Conservation (phyloP, 257 asterid genomes). For the Solanum arcanum region DNA sequence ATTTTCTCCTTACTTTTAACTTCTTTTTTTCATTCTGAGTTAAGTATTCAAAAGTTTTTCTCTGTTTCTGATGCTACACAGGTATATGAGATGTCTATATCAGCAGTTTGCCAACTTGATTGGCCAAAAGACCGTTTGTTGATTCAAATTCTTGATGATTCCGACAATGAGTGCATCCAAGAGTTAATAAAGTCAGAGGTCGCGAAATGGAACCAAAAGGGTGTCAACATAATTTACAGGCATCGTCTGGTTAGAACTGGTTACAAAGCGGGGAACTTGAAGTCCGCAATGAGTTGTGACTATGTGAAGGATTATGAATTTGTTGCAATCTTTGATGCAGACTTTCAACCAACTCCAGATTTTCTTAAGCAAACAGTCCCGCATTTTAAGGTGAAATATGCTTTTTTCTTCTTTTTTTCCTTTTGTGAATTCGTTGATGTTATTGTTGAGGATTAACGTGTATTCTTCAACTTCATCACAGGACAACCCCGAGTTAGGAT, state of each 20-base stretch:
- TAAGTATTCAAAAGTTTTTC: not conserved
- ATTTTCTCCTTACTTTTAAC: not conserved
- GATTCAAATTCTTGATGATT: slow-evolving; percentile 64
- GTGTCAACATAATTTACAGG: slow-evolving; percentile 46
- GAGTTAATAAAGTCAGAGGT: slow-evolving; percentile 40
- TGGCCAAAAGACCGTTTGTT: slow-evolving; percentile 56
- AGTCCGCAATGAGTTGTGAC: slow-evolving; percentile 62
- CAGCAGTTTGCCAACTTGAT: slow-evolving; percentile 58
- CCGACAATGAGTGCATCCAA: slow-evolving; percentile 42
- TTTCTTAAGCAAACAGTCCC: slow-evolving; percentile 62
- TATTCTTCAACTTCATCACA: slow-evolving; percentile 12
- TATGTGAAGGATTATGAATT: slow-evolving; percentile 55
- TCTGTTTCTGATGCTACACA: not conserved
- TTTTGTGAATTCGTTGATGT: not conserved
- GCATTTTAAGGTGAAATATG: slow-evolving; percentile 38
- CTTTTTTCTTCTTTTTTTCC: not conserved
- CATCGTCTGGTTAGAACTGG: slow-evolving; percentile 58
- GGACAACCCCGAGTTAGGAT: slow-evolving; percentile 51
- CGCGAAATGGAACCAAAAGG: slow-evolving; percentile 41
- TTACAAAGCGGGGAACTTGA: slow-evolving; percentile 69
- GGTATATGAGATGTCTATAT: slow-evolving; percentile 65
- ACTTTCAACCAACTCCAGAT: slow-evolving; percentile 58
- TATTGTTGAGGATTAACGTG: not conserved
- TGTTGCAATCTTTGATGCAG: slow-evolving; percentile 74
- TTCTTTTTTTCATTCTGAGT: not conserved